Evolutionary conservation across 352 stramenopile species (phyloP).

Genomic region (Peronospora farinosa): DNA sequence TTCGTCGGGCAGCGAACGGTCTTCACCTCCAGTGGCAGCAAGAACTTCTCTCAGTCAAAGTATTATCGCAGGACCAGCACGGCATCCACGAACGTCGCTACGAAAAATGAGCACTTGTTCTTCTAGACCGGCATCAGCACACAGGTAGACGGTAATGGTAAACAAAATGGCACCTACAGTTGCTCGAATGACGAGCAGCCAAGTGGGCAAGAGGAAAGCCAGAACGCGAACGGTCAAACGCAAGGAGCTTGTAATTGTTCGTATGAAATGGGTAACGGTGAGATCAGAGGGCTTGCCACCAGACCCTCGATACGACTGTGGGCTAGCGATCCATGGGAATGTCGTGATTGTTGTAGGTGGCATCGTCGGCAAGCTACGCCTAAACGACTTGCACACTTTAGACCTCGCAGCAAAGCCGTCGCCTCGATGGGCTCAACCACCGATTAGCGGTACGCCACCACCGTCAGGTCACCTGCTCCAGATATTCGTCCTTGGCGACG

Average conservation of each 20-base stretch:
- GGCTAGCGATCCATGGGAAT: constrained; percentile 35
- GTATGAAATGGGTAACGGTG: constrained; percentile 35
- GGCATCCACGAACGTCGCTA: constrained; percentile 9
- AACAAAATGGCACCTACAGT: constrained; percentile 5
- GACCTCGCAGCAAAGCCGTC: constrained; percentile 26
- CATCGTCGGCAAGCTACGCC: constrained; percentile 47
- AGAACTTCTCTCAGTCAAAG: constrained; percentile 28
- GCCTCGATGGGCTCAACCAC: constrained; percentile 33
- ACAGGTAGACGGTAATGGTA: background rate
- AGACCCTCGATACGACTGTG: constrained; percentile 46
- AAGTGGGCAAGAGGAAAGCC: too few relatives aligned
- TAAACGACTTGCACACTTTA: constrained; percentile 48
- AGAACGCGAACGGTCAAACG: constrained; percentile 34
- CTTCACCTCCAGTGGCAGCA: constrained; percentile 23
- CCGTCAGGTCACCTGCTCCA: constrained; percentile 42
- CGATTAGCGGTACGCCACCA: constrained; percentile 31
- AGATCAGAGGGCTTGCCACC: constrained; percentile 25
- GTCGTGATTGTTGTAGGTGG: constrained; percentile 53
- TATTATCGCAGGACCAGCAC: constrained; percentile 18
- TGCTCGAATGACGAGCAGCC: constrained; percentile 7
- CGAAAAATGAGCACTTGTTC: constrained; percentile 14
- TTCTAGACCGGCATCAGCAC: constrained; percentile 3
- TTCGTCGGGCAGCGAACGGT: constrained; percentile 35
- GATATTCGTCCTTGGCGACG: constrained; percentile 42
- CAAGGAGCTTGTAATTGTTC: constrained; percentile 23